These are phyloP conservation scores for Cyclotella baltica DNA, from an alignment of 108 stramenopile species.

Conservation along the genomic window DNA sequence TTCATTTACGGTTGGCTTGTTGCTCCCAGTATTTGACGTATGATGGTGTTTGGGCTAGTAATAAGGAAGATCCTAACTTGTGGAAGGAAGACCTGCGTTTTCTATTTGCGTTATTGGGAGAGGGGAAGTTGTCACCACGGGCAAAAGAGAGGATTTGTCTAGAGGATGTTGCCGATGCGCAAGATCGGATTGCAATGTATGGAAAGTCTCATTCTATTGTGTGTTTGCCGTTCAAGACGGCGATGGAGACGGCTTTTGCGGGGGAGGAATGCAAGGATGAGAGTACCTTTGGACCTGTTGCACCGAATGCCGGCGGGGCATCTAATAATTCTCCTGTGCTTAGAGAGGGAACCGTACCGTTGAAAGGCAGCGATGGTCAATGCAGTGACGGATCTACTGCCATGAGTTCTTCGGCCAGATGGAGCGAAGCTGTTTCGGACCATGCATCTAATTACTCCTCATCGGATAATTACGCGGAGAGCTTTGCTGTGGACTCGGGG, in stretches of 20 bases:
- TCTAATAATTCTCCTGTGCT: neutral
- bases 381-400: neutral
- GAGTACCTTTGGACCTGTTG: neutral
- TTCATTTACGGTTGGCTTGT: constrained; percentile 36
- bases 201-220: constrained; percentile 43
- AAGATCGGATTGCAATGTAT: constrained; percentile 43
- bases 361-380: neutral
- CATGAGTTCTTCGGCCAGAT: constrained; percentile 1
- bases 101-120: constrained; percentile 38
- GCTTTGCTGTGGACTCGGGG: constrained; percentile 40
- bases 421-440: neutral
- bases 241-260: constrained; percentile 36
- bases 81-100: constrained; percentile 53
- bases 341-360: neutral
- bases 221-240: constrained; percentile 35
- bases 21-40: constrained; percentile 40
- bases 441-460: neutral
- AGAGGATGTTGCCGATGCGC: constrained; percentile 41
- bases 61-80: constrained; percentile 34
- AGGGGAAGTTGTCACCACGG: constrained; percentile 35
- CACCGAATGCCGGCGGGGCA: no score
- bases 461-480: neutral
- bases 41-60: constrained; percentile 46
- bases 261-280: constrained; percentile 19
- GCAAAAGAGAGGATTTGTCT: constrained; percentile 36